phyloP scores from a whole-genome alignment of 345 rosid species.

The Melaleuca alternifolia region DNA sequence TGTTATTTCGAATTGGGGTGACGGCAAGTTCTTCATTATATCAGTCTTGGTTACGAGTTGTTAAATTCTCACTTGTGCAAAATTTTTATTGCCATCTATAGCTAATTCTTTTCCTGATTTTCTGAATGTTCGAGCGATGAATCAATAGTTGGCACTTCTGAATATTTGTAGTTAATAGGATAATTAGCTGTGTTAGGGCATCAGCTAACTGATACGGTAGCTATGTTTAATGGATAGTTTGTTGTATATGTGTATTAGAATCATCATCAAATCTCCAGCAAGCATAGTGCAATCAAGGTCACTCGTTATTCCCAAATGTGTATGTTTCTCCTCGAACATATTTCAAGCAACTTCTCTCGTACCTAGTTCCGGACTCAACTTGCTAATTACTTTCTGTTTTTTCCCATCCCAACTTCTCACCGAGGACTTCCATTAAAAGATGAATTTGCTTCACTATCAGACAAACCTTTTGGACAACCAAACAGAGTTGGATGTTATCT shows the following conservation, averaged over 20 bases:
- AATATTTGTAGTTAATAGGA: neutral
- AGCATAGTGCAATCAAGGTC: neutral
- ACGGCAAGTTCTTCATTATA: neutral
- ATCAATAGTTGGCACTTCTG: neutral
- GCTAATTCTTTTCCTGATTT: neutral
- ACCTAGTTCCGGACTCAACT: neutral
- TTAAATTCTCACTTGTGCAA: neutral
- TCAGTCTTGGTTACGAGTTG: neutral
- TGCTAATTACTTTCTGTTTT: neutral
- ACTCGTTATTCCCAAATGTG: neutral
- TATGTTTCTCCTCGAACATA: neutral
- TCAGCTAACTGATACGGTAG: neutral
- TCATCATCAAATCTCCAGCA: neutral
- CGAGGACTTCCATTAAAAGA: neutral
- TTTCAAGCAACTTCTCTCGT: neutral
- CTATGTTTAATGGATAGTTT: neutral
- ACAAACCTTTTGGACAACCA: neutral
- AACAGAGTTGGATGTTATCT: neutral
- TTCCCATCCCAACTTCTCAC: neutral
- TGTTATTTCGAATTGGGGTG: neutral
- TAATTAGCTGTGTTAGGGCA: neutral
- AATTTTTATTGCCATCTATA: neutral
- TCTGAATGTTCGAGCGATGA: neutral
- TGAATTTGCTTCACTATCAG: neutral
- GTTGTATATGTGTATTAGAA: neutral